Evolutionary conservation across 495 filamentous ascomycete genomes (phyloP), one percentile per base, ranked within the genome.

Genomic region (Penicillium bialowiezense): DNA sequence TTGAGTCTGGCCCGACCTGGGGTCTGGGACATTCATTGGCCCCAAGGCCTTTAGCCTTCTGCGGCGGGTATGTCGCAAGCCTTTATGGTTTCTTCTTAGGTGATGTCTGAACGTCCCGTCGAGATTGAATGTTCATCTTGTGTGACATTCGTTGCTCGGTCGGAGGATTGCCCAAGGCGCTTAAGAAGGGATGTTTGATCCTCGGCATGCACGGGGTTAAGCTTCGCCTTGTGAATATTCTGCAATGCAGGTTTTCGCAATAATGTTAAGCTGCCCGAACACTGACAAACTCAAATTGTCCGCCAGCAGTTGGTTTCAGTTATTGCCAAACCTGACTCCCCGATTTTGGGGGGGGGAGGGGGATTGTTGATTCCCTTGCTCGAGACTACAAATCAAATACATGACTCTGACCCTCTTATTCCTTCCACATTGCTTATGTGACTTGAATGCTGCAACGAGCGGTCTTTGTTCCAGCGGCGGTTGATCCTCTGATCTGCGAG

Each of bases 301-400:
- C 20, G 28, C 14, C n/a, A 47, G 29, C 44, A 15, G 14, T 24
- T 41, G 17, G 21, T 24, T 57, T 43, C 50, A n/a, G 28, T 48
- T 41, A 26, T 41, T 60, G 57, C 53, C 34, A 32, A 42, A 56
- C 51, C 43, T 43, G 32, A 51, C 28, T 48, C 40, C 21, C 18
- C 14, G 37, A 31, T 26, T n/a, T n/a, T n/a, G n/a, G n/a, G n/a
- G n/a, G n/a, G 23, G 45, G 50, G 37, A 35, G 33, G 32, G 20
- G 14, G 32, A 44, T 48, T 51, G 26, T 48, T 13, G 1, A 41
- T 41, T 18, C 48, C 57, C 57, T 60, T 60, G 50, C 50, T 34
- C 35, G 19, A 39, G 26, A 23, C 18, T 29, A 39, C 26, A 40
- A 29, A 48, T 18, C 26, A 33, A n/a, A 45, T 3, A 40, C 35